These are phyloP conservation scores for Harringtonia aguacate DNA, from an alignment of 2,329 filamentous ascomycete genomes.

Conservation along the genomic window DNA sequence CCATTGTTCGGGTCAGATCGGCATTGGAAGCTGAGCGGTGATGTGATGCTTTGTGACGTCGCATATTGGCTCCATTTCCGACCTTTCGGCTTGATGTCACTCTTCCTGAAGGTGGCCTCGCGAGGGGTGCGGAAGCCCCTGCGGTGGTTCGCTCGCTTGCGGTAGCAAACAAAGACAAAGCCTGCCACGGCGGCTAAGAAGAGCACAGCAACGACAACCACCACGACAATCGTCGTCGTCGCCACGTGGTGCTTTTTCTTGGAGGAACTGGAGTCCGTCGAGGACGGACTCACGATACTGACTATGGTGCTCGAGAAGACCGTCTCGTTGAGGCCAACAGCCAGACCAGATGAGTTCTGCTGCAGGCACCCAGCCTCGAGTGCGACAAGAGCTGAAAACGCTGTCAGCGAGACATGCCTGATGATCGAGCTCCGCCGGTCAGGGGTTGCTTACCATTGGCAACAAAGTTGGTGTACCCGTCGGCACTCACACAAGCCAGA, in stretches of 20 bases:
- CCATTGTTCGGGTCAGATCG: not conserved
- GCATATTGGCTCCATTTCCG: not conserved
- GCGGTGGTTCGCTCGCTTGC: constrained; percentile 30
- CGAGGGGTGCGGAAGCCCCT: constrained; percentile 15
- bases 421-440: not conserved
- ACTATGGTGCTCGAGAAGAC: constrained; percentile 18
- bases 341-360: constrained; percentile 22
- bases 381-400: constrained; percentile 33
- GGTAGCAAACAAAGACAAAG: constrained; percentile 32
- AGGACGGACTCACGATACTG: constrained; percentile 22
- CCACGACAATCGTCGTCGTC: constrained; percentile 30
- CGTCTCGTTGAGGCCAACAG: constrained; percentile 18
- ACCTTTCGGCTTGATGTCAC: not conserved
- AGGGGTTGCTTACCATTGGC: constrained; percentile 36
- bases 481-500: constrained; percentile 32
- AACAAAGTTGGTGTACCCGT: constrained; percentile 29
- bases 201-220: constrained; percentile 28
- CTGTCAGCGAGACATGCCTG: not conserved
- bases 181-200: constrained; percentile 26
- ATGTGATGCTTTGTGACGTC: not conserved
- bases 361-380: constrained; percentile 41
- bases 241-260: constrained; percentile 16
- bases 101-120: not conserved
- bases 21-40: not conserved
- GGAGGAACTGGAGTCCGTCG: constrained; percentile 5